These are phyloP conservation scores for Globisporangium camurandrum DNA, from an alignment of 352 stramenopile species.

Conservation along the genomic window DNA sequence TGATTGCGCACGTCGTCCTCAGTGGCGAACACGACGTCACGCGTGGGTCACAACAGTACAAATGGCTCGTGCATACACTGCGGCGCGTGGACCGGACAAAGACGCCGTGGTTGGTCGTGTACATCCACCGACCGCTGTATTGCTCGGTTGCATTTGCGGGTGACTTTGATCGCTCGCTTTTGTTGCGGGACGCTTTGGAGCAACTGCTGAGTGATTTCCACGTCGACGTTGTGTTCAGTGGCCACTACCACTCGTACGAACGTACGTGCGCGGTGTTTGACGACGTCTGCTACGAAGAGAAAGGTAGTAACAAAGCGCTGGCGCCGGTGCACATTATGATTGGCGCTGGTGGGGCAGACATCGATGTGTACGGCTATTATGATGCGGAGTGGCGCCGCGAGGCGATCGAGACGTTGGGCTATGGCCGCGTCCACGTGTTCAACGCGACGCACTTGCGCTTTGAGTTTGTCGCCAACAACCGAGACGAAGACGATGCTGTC, in stretches of 20 bases:
- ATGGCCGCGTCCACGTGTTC: conserved; percentile 47
- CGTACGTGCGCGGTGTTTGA: conserved; percentile 51
- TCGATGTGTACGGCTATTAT: conserved; percentile 36
- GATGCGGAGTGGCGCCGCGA: conserved; percentile 21
- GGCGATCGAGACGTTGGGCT: conserved; percentile 35
- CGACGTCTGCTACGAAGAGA: conserved; percentile 26
- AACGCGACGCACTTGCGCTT: conserved; percentile 44
- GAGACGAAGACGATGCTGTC: conserved; percentile 2
- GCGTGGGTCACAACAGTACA: conserved; percentile 73
- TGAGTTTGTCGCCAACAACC: conserved; percentile 38
- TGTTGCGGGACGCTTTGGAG: conserved; percentile 35
- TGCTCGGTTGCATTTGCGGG: conserved; percentile 26
- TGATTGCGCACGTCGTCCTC: conserved; percentile 86
- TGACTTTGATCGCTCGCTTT: conserved; percentile 29
- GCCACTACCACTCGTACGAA: conserved; percentile 63
- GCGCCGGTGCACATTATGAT: conserved; percentile 51
- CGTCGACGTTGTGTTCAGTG: conserved; percentile 48
- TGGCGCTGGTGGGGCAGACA: conserved; percentile 33
- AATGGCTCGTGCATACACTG: conserved; percentile 82
- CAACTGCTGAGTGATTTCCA: conserved; percentile 18
- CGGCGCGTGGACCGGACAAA: conserved; percentile 61
- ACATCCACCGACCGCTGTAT: conserved; percentile 86
- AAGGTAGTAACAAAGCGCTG: conserved; percentile 22
- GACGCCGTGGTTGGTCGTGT: conserved; percentile 91
- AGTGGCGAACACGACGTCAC: conserved; percentile 87